These are phyloP conservation scores for Cordyceps farinosa DNA, from an alignment of 2,329 filamentous ascomycete genomes.

Conservation along the genomic window DNA sequence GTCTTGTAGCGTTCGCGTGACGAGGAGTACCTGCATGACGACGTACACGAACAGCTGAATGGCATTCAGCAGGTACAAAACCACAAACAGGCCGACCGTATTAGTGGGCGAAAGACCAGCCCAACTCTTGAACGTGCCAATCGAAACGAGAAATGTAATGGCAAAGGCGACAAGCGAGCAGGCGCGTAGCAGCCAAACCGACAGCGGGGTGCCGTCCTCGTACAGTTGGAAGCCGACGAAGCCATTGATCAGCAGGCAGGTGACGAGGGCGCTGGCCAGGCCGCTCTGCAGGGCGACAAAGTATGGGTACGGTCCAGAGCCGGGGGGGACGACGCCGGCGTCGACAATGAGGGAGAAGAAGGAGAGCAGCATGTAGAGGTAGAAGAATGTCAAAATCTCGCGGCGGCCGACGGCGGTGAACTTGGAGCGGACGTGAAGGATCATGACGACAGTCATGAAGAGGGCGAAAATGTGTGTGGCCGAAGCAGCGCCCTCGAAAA, in stretches of 20 bases:
- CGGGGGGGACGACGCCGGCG: constrained; percentile 84
- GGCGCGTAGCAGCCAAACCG: constrained; percentile 85
- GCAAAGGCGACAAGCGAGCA: constrained; percentile 78
- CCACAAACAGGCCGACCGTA: constrained; percentile 84
- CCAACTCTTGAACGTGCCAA: constrained; percentile 92
- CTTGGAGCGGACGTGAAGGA: constrained; percentile 87
- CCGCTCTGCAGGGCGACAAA: constrained; percentile 87
- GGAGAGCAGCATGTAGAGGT: constrained; percentile 88
- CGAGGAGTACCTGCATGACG: constrained; percentile 81
- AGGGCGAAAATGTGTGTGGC: constrained; percentile 90
- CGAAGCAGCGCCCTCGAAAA: constrained; percentile 88
- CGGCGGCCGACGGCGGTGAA: constrained; percentile 88
- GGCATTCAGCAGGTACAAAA: constrained; percentile 87
- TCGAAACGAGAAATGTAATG: constrained; percentile 79
- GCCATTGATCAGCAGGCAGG: constrained; percentile 89
- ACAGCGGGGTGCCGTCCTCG: constrained; percentile 90
- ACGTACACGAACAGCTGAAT: constrained; percentile 83
- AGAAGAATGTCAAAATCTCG: constrained; percentile 87
- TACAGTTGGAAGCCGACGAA: constrained; percentile 98
- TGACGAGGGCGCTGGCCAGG: constrained; percentile 78
- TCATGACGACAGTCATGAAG: constrained; percentile 94
- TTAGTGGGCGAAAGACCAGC: constrained; percentile 80
- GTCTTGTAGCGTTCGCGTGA: constrained; percentile 86
- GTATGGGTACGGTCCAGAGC: constrained; percentile 78
- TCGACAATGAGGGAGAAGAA: constrained; percentile 87